phyloP scores from a whole-genome alignment of 2,329 filamentous ascomycete genomes.

The Colletotrichum falcatum region DNA sequence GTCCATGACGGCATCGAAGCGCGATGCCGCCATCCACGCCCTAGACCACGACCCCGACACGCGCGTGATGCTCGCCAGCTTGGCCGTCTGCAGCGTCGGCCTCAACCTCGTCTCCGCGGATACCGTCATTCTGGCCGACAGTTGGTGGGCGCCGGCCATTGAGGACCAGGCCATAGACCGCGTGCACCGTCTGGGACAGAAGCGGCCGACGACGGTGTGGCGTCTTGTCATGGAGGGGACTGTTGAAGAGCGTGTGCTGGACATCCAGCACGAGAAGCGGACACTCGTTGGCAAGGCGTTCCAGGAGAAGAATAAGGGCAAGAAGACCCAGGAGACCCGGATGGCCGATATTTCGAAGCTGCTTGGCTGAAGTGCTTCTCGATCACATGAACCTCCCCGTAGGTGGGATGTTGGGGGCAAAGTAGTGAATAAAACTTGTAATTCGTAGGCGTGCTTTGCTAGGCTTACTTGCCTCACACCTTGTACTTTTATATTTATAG shows the following conservation, averaged over 20 bases:
- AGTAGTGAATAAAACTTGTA: background rate
- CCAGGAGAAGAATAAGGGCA: conserved; percentile 73
- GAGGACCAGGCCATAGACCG: conserved; percentile 93
- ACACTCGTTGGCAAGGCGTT: conserved; percentile 83
- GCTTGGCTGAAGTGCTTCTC: conserved; percentile 48
- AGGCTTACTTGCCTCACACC: too few species aligned
- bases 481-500: background rate
- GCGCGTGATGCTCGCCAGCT: conserved; percentile 82
- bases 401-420: background rate
- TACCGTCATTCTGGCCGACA: conserved; percentile 85
- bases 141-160: conserved; percentile 92
- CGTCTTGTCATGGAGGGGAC: conserved; percentile 83
- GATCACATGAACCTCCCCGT: background rate
- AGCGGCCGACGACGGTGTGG: conserved; percentile 81
- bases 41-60: conserved; percentile 76
- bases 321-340: conserved; percentile 68
- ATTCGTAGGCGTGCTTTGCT: background rate
- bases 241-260: conserved; percentile 84
- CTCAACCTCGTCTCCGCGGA: conserved; percentile 89
- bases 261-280: conserved; percentile 83
- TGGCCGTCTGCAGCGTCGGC: conserved; percentile 86
- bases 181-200: conserved; percentile 88
- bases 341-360: conserved; percentile 67
- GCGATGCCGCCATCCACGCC: conserved; percentile 77
- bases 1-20: conserved; percentile 75